Base-by-base conservation (phyloP, 768 basidiomycete species). In the Psilocybe sp. region DNA sequence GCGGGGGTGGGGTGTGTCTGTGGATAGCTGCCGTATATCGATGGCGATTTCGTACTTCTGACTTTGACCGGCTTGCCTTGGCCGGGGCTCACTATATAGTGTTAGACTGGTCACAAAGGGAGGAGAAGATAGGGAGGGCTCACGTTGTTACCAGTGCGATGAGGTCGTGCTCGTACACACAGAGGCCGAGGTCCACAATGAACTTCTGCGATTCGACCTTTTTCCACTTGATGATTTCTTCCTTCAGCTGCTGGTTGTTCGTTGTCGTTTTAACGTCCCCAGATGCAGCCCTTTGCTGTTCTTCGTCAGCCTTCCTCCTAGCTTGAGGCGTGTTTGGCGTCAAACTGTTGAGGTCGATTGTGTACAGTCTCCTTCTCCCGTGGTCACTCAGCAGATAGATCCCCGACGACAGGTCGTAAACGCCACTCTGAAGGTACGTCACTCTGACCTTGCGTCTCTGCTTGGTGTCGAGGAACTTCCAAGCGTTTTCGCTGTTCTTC, bases 361-460 rank as follows among this genome's bases (percentile, higher is more conserved):
- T 28, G n/a, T 69, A 60, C 32, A 77, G 50, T 6, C 57, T 54
- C 19, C 42, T 63, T n/a, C 62, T 56, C 5, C 52, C 56, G 3
- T 15, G 10, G 31, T 71, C 55, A 2, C 75, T 74, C 6, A 74
- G 59, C 14, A 78, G 49, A 54, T 73, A 78, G 1, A 70, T 56
- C 1, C 74, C 73, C 0, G 66, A 70, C 0, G 66, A 65, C 14
- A 77, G 61, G 46, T 78, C 75, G 42, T 76, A 76, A 19, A 78
- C 71, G 2, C 72, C 71, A 5, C 64, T 69, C 0, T 68, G 60
- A 0, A 34, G 40, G 36, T 69, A 64, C 1, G 51, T 45, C 6
- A 72, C 64, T 13, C 35, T 23, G 23, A 46, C 31, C 11, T 8
- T 5, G 7, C 18, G 20, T 5, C 14, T 34, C 2, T 44, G 38